These are phyloP conservation scores for Triticum urartu DNA, from an alignment of 176 grass and related monocot species.

Conservation along the genomic window DNA sequence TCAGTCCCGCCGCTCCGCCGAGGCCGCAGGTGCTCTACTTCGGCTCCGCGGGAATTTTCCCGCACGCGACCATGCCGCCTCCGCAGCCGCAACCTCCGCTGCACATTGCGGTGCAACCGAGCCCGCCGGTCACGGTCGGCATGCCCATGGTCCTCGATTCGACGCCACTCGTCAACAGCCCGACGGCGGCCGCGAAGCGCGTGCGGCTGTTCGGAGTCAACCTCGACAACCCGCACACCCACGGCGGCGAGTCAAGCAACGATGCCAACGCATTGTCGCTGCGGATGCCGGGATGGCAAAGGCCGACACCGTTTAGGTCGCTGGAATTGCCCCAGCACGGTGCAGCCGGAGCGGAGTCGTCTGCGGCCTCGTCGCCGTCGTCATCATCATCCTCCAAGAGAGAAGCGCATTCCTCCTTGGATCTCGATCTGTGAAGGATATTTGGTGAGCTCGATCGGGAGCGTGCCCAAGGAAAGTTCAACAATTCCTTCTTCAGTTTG, in stretches of 20 bases:
- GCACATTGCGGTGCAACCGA: conserved; percentile 54
- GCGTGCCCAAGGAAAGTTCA: conserved; percentile 71
- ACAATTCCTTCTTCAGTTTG: conserved; percentile 46
- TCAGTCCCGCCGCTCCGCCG: neutral
- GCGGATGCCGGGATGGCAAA: conserved; percentile 61
- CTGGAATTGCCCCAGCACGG: conserved; percentile 42
- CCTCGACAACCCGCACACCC: conserved; percentile 63
- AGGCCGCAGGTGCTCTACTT: conserved; percentile 57
- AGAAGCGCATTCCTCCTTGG: conserved; percentile 79
- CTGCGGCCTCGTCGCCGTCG: conserved; percentile 47
- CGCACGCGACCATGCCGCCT: conserved; percentile 41
- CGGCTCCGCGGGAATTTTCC: conserved; percentile 27
- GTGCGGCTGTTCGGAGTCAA: conserved; percentile 92
- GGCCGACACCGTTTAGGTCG: conserved; percentile 38
- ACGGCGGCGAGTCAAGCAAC: conserved; percentile 33
- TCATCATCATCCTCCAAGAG: conserved; percentile 66
- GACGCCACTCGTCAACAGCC: conserved; percentile 48
- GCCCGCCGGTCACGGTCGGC: neutral
- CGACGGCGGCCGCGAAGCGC: conserved; percentile 58
- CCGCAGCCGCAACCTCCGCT: conserved; percentile 15
- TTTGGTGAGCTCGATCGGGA: neutral
- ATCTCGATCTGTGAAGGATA: conserved; percentile 83
- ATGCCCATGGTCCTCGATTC: conserved; percentile 68
- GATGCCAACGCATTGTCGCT: conserved; percentile 49
- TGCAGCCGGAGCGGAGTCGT: conserved; percentile 18